A percentile compares a stretch with the other conserved stretches of the same genome.
These are phyloP conservation scores for Backusella circina DNA, from an alignment of 192 early-diverging fungal species.

Conservation along the genomic window DNA sequence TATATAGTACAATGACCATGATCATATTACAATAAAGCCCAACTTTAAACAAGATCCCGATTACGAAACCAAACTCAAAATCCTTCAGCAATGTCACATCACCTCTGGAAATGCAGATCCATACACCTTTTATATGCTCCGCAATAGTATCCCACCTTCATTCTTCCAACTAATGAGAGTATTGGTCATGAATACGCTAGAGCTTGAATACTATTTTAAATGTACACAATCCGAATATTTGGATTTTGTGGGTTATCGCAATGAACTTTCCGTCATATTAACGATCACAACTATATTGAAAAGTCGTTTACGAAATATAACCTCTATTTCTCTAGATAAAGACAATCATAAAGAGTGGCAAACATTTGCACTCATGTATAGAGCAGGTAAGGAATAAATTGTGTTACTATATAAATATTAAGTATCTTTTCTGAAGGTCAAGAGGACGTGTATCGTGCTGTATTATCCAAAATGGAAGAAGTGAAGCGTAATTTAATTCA, in stretches of 20 bases:
- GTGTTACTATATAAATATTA: background rate
- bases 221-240: conserved; percentile 15
- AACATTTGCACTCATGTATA: conserved; percentile 47
- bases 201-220: conserved; percentile 20
- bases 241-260: conserved; percentile 45
- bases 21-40: conserved; percentile 53
- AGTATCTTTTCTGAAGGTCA: conserved; percentile 23
- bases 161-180: conserved; percentile 58
- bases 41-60: conserved; percentile 59
- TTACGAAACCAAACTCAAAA: conserved; percentile 33
- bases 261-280: conserved; percentile 55
- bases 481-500: conserved; percentile 4
- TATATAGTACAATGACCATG: conserved; percentile 46
- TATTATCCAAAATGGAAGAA: background rate
- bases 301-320: conserved; percentile 30
- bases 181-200: conserved; percentile 60
- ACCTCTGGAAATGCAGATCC: conserved; percentile 11
- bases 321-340: background rate
- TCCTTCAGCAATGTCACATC: conserved; percentile 42
- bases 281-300: conserved; percentile 43
- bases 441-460: conserved; percentile 16
- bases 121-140: conserved; percentile 47
- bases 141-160: conserved; percentile 37
- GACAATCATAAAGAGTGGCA: conserved; percentile 31
- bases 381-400: conserved; percentile 32